phyloP scores from a whole-genome alignment of 2,329 filamentous ascomycete genomes.

The Penicillium psychrosexuale region DNA sequence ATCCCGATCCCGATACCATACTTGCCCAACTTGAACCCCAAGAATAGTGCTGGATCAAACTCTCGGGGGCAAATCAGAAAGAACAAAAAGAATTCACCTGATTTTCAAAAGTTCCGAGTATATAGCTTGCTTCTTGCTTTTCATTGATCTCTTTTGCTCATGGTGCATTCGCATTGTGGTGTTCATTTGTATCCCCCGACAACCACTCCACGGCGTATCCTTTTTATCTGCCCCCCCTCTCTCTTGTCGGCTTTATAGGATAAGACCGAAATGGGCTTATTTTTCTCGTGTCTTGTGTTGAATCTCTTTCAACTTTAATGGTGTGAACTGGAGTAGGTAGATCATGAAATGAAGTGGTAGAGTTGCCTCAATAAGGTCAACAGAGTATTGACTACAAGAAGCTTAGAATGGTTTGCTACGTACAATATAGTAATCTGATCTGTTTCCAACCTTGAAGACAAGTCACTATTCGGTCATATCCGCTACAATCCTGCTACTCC shows the following conservation, averaged over 20 bases:
- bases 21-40: conserved; percentile 7
- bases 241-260: neutral
- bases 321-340: neutral
- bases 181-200: conserved; percentile 6
- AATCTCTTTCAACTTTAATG: neutral
- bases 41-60: conserved; percentile 10
- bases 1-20: conserved; percentile 3
- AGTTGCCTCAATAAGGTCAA: neutral
- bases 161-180: conserved; percentile 14
- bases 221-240: neutral
- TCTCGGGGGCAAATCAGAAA: conserved; percentile 3
- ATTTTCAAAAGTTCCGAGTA: conserved; percentile 6
- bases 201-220: neutral
- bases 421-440: no score
- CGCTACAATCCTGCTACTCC: no score
- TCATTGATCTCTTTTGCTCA: neutral
- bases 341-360: neutral
- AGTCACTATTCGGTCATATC: no score
- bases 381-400: neutral
- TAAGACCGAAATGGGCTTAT: neutral
- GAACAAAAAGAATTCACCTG: conserved; percentile 3
- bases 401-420: no score
- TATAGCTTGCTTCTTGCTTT: conserved; percentile 4
- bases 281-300: neutral
- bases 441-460: no score